phyloP scores from a whole-genome alignment of 2,329 filamentous ascomycete species.

The Corinectria fuckeliana region DNA sequence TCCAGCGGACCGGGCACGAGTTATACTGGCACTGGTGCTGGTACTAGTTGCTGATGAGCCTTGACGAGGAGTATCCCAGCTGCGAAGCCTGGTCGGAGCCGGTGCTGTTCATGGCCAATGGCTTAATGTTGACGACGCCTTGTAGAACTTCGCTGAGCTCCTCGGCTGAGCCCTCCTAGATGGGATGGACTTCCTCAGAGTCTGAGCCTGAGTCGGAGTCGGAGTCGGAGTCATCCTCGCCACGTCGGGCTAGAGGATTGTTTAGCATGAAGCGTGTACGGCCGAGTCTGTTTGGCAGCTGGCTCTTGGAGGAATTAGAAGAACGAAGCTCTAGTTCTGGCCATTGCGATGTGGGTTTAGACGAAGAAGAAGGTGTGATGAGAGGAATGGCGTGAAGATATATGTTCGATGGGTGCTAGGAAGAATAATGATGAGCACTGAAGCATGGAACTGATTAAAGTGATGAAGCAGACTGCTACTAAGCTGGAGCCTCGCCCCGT shows the following conservation, averaged over 20 bases:
- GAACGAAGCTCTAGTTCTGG: not conserved
- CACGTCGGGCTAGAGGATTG: not conserved
- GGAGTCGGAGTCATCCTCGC: not conserved
- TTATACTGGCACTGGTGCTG: conserved; percentile 33
- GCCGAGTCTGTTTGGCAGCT: not conserved
- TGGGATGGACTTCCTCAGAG: not conserved
- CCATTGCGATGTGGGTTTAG: not conserved
- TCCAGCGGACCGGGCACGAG: conserved; percentile 39
- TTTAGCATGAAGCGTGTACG: not conserved
- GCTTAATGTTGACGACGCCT: conserved; percentile 1
- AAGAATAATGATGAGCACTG: too few relatives aligned
- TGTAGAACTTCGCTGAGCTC: not conserved
- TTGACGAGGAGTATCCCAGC: not conserved
- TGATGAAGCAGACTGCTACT: too few relatives aligned
- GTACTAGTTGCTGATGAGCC: conserved; percentile 25
- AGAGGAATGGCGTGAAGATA: too few relatives aligned
- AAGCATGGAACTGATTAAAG: too few relatives aligned
- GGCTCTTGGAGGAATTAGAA: not conserved
- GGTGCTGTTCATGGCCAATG: not conserved
- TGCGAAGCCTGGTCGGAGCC: not conserved
- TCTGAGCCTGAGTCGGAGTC: not conserved
- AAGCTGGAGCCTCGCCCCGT: too few relatives aligned
- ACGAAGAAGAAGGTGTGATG: too few relatives aligned
- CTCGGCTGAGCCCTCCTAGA: not conserved
- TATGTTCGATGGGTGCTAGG: too few relatives aligned